phyloP scores from a whole-genome alignment of 2,329 filamentous ascomycete species.

The Penicillium sp. region DNA sequence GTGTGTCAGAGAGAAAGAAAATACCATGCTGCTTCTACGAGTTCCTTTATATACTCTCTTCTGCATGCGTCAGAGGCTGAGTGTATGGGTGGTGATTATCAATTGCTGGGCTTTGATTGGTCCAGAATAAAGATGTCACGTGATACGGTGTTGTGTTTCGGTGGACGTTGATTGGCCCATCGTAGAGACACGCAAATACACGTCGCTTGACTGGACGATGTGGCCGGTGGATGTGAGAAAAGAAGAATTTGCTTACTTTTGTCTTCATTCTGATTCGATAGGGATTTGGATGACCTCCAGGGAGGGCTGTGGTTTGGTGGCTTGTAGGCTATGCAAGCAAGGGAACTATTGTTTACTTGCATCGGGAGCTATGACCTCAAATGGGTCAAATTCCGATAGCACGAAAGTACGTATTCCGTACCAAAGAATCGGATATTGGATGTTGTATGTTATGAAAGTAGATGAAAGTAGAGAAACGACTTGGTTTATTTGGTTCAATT shows the following conservation, averaged over 20 bases:
- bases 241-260: conserved; percentile 10
- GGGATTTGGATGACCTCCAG: background rate
- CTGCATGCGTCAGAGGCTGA: conserved; percentile 15
- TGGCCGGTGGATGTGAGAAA: background rate
- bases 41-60: conserved; percentile 10
- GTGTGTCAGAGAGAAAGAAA: background rate
- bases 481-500: background rate
- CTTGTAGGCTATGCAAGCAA: background rate
- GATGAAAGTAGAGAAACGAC: background rate
- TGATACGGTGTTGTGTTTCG: background rate
- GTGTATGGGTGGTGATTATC: conserved; percentile 15
- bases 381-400: background rate
- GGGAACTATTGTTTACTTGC: conserved; percentile 4
- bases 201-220: background rate
- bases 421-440: background rate
- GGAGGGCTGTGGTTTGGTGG: background rate
- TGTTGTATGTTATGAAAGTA: background rate
- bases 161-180: conserved; percentile 12
- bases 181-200: background rate
- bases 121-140: background rate
- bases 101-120: conserved; percentile 25
- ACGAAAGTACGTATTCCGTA: background rate
- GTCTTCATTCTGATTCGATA: conserved; percentile 9
- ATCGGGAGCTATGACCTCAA: background rate
- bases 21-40: background rate